These are phyloP conservation scores for Parmelia sp. DNA, from an alignment of 495 filamentous ascomycete species.

Conservation along the genomic window DNA sequence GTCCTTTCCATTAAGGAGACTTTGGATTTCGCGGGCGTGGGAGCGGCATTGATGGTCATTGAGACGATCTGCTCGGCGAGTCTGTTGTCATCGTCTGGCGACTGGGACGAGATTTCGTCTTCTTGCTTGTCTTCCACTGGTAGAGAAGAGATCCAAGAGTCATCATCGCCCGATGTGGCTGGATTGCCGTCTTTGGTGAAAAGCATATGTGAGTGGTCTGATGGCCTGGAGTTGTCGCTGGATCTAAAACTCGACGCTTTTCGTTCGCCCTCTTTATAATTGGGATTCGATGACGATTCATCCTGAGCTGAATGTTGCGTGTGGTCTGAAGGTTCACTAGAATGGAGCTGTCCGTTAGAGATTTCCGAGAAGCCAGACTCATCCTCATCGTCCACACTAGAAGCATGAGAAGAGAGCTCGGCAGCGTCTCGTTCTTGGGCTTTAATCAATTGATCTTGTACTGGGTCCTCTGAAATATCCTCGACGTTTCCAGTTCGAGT, in stretches of 20 bases:
- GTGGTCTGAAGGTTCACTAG: not conserved
- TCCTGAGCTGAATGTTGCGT: not conserved
- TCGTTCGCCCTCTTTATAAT: not conserved
- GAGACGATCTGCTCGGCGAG: conserved; percentile 34
- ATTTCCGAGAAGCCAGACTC: conserved; percentile 14
- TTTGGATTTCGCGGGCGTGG: conserved; percentile 33
- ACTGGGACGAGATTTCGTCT: not conserved
- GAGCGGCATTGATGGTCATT: conserved; percentile 31
- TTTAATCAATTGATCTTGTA: too few species aligned
- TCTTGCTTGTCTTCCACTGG: not conserved
- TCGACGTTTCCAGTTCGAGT: not conserved
- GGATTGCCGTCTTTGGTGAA: not conserved
- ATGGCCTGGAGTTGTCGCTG: not conserved
- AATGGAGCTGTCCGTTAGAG: conserved; percentile 6
- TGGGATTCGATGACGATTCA: not conserved
- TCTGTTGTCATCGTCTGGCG: conserved; percentile 23
- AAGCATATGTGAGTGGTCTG: not conserved
- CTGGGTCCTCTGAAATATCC: not conserved
- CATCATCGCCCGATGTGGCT: not conserved
- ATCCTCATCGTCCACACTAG: not conserved
- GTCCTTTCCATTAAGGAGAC: conserved; percentile 40
- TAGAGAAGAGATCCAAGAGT: not conserved
- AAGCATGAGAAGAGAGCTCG: not conserved
- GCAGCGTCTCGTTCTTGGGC: not conserved
- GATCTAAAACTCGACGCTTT: not conserved